These are phyloP conservation scores for Persicaria maculosa DNA, from an alignment of 148 eudicot species.

Conservation along the genomic window DNA sequence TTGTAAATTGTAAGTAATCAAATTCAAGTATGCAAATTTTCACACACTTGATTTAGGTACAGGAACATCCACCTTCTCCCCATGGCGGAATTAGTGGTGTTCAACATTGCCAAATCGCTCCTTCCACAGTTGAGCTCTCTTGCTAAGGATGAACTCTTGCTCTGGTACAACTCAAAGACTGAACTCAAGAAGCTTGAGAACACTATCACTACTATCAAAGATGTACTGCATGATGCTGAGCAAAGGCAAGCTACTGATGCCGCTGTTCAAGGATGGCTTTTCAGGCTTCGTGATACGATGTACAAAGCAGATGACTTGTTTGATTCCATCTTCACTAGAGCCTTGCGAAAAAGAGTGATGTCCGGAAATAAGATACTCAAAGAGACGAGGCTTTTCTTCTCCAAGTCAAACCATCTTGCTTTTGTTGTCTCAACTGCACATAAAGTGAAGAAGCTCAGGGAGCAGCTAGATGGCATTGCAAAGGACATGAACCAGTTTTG, in stretches of 20 bases:
- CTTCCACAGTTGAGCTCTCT: background rate
- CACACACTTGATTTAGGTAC: too few species aligned
- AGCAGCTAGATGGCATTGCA: background rate
- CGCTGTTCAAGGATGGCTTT: background rate
- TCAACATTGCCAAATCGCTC: background rate
- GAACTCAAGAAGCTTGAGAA: background rate
- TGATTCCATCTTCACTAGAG: background rate
- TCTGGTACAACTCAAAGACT: background rate
- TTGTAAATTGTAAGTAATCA: too few species aligned
- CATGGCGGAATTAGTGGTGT: background rate
- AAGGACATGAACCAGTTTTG: background rate
- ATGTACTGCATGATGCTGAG: background rate
- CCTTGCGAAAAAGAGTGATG: background rate
- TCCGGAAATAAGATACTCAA: background rate
- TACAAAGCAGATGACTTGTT: background rate
- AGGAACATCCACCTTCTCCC: too few species aligned
- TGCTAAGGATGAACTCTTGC: background rate
- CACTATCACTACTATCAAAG: background rate
- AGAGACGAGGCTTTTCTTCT: background rate
- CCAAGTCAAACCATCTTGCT: conserved; percentile 3
- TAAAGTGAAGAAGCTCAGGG: background rate
- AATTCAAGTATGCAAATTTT: too few species aligned
- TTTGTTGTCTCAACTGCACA: background rate
- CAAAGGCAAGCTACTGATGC: background rate
- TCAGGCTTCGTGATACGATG: background rate